Evolutionary conservation across 495 filamentous ascomycete species (phyloP), one percentile per base, ranked within the genome.

Genomic region (Talaromyces trachyspermus): DNA sequence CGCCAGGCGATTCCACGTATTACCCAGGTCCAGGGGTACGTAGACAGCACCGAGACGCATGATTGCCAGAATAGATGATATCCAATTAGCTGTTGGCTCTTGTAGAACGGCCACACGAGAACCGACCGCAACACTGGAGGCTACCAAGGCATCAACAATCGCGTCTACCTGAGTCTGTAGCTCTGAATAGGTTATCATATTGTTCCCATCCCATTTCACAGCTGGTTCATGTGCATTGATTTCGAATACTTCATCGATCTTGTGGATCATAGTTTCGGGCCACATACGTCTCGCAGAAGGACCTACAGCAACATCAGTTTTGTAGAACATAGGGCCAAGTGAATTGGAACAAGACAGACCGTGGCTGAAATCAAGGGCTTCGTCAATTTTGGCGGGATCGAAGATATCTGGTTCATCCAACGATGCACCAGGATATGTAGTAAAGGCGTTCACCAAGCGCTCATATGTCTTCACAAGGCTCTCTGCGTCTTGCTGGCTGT

Each of bases 1-100:
- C 2, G 49, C 50, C 1, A 70, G 61, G 2, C 69, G 65, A 10
- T 50, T 19, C 1, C 57, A 36, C n/a, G 62, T 49, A 12, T 57
- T 64, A 3, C 61, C 48, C 2, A 62, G 50, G 33, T 82, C 78
- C 4, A 84, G 46, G 0, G 79, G 79, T 2, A 81, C 53, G 43
- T 79, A 81, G 1, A 67, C 52, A 6, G 55, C 69, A 0, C 76
- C 79, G 19, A 75, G 17, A 0, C 66, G 59, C 50, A 72, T 37
- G 36, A 81, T 71, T 4, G 74, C 78, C 0, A 82, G 64, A 14
- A 81, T 46, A 0, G 77, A 78, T 12, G 53, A 68, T 12, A 76
- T 56, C 68, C 65, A 77, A 30, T 76, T 63, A 1, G 59, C 10
- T 1, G 55, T 26, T 0, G 78, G 53, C 14, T 53, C 14, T 26